A percentile compares a stretch with the other conserved stretches of the same genome.
phyloP scores from a whole-genome alignment of 2,329 filamentous ascomycete species.

The Pseudogymnoascus sp. region DNA sequence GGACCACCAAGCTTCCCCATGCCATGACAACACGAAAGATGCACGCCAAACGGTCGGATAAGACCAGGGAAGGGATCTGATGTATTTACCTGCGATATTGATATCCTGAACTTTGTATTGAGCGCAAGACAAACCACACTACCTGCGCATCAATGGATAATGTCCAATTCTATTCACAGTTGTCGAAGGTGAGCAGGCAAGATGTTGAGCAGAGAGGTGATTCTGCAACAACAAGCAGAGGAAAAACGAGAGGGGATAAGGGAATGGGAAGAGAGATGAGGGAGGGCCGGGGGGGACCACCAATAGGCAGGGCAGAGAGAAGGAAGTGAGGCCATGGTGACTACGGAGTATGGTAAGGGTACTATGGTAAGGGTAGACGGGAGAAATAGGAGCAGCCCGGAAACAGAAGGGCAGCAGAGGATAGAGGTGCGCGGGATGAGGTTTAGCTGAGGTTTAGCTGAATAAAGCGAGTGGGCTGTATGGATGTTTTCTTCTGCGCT shows the following conservation, averaged over 20 bases:
- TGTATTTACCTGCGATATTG: background rate
- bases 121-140: background rate
- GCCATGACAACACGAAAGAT: constrained; percentile 7
- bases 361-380: background rate
- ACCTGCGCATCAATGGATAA: background rate
- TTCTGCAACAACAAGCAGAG: too few species aligned
- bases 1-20: constrained; percentile 3
- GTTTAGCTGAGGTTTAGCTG: constrained; percentile 6
- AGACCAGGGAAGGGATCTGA: background rate
- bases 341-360: background rate
- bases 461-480: constrained; percentile 7
- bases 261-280: background rate
- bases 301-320: background rate
- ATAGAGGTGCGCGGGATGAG: background rate
- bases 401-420: background rate
- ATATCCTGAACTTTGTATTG: background rate
- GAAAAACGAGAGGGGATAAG: background rate
- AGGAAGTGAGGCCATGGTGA: background rate
- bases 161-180: background rate
- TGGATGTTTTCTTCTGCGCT: background rate
- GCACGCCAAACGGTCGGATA: background rate
- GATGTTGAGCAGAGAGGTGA: background rate
- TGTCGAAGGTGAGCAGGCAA: background rate
- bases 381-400: constrained; percentile 1
- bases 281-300: background rate